Evolutionary conservation across 106 monocot genomes (phyloP).

Genomic region (Acorus gramineus): DNA sequence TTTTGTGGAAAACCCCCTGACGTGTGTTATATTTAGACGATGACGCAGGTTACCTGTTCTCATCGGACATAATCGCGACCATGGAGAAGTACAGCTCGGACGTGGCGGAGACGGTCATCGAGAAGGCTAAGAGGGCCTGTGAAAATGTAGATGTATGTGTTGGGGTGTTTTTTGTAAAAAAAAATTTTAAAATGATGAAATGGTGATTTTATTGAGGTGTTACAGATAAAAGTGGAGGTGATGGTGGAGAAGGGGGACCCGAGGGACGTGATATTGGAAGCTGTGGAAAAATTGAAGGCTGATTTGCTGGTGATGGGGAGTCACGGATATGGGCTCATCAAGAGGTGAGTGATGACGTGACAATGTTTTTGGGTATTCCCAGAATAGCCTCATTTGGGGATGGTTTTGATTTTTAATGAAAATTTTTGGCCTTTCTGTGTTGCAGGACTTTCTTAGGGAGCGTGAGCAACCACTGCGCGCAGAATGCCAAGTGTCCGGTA

Average conservation of each 20-base stretch:
- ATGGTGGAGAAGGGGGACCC: conserved; percentile 35
- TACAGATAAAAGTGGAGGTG: conserved; percentile 19
- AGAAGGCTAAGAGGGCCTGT: conserved; percentile 17
- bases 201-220: no score
- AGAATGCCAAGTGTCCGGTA: no score
- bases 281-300: conserved; percentile 24
- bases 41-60: conserved; percentile 10
- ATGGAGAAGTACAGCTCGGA: conserved; percentile 9
- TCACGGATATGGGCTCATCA: conserved; percentile 55
- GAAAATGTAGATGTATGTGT: background rate
- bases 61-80: conserved; percentile 7
- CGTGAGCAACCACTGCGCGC: no score
- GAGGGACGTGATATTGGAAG: conserved; percentile 54
- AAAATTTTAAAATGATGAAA: no score
- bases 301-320: conserved; percentile 57
- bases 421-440: no score
- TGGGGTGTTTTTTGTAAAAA: background rate
- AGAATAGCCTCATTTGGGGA: no score
- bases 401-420: no score
- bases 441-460: no score
- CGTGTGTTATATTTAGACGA: background rate
- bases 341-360: conserved; percentile 31
- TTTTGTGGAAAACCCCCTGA: background rate
- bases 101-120: conserved; percentile 6
- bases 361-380: no score